Evolutionary conservation across 495 filamentous ascomycete genomes (phyloP).

Genomic region (Margaritispora aquatica): DNA sequence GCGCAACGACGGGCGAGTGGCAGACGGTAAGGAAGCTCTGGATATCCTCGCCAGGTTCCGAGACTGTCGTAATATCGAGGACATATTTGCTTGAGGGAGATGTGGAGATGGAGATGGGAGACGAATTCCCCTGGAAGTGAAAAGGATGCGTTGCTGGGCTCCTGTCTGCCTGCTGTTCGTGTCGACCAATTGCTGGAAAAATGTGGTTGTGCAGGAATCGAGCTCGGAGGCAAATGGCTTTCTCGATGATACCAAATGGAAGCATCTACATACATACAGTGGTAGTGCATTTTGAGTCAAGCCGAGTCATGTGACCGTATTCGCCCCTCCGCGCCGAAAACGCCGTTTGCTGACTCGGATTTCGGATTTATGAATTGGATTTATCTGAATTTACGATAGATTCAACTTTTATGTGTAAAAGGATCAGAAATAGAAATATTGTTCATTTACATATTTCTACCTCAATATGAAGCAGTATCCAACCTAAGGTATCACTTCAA

Average conservation of each 20-base stretch:
- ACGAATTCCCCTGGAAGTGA: conserved; percentile 5
- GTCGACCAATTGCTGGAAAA: not conserved
- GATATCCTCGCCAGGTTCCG: conserved; percentile 55
- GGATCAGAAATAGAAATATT: no score
- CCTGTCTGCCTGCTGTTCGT: conserved; percentile 9
- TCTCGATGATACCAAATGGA: conserved; percentile 3
- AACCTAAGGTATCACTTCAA: no score
- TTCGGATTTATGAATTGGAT: no score
- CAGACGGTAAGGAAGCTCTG: conserved; percentile 42
- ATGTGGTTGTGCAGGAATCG: not conserved
- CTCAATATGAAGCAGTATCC: no score
- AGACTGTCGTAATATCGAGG: conserved; percentile 48
- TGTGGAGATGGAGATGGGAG: not conserved
- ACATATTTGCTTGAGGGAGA: conserved; percentile 21
- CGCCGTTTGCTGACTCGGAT: no score
- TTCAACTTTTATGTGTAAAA: no score
- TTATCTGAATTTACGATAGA: no score
- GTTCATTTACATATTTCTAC: no score
- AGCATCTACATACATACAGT: no score
- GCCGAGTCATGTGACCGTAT: not conserved
- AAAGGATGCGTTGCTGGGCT: no score
- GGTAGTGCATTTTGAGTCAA: not conserved
- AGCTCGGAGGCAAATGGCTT: conserved; percentile 7
- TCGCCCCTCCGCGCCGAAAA: not conserved
- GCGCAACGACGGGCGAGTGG: conserved; percentile 36